Evolutionary conservation across 768 basidiomycete genomes (phyloP).

Genomic region (Mrakia gelida): DNA sequence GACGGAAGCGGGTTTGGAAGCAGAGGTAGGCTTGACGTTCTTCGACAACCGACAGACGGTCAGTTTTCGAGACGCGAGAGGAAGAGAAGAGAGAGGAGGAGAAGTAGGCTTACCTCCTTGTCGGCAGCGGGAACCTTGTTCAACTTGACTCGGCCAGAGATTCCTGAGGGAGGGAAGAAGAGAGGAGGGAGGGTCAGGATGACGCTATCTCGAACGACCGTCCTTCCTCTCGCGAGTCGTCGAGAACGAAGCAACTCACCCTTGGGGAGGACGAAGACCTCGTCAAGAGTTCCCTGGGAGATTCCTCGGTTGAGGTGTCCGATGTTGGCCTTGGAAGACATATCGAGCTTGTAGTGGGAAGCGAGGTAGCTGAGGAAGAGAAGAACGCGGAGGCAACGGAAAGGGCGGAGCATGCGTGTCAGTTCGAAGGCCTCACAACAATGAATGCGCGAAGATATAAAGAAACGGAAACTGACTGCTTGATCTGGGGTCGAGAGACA

Average conservation of each 20-base stretch:
- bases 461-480: constrained; percentile 56
- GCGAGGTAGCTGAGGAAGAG: constrained; percentile 65
- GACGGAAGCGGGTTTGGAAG: constrained; percentile 47
- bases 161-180: constrained; percentile 43
- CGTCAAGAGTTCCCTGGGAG: constrained; percentile 72
- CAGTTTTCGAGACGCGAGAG: neutral
- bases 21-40: constrained; percentile 28
- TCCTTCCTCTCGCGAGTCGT: neutral
- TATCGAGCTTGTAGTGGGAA: constrained; percentile 71
- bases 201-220: neutral
- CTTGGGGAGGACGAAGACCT: constrained; percentile 80
- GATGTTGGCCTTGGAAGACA: constrained; percentile 68
- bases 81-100: constrained; percentile 35
- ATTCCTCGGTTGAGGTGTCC: constrained; percentile 78
- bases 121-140: constrained; percentile 34
- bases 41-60: neutral
- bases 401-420: neutral
- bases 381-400: neutral
- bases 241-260: constrained; percentile 49
- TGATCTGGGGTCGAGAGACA: constrained; percentile 71
- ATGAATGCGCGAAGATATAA: neutral
- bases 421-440: neutral
- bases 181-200: neutral
- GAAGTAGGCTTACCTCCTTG: constrained; percentile 38
- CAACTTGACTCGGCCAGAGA: constrained; percentile 70